Conservation (phyloP, 2,329 filamentous ascomycete genomes). For the Davidsoniella virescens region DNA sequence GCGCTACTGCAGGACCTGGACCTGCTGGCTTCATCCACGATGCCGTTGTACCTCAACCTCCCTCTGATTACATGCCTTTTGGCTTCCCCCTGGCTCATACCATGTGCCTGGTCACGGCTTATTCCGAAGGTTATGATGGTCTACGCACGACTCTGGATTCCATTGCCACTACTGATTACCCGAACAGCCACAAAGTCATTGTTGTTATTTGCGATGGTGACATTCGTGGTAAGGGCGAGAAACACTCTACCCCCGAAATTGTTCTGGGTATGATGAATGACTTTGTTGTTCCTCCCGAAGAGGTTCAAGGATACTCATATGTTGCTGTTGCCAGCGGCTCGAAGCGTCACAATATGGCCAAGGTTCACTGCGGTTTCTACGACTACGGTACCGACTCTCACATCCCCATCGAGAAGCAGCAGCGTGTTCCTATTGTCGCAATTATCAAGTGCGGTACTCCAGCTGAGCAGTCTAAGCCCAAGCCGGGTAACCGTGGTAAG, state of each 20-base stretch:
- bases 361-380: slow-evolving; percentile 95
- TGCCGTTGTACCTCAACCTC: slow-evolving; percentile 86
- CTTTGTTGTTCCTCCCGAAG: slow-evolving; percentile 58
- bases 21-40: slow-evolving; percentile 94
- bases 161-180: slow-evolving; percentile 93
- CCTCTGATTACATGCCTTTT: slow-evolving; percentile 93
- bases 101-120: slow-evolving; percentile 89
- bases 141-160: slow-evolving; percentile 90
- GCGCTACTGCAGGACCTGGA: slow-evolving; percentile 51
- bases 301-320: slow-evolving; percentile 85
- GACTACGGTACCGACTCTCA: slow-evolving; percentile 73
- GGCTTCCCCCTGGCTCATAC: slow-evolving; percentile 87
- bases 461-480: slow-evolving; percentile 62
- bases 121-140: slow-evolving; percentile 88
- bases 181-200: slow-evolving; percentile 96
- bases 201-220: slow-evolving; percentile 93
- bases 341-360: slow-evolving; percentile 99
- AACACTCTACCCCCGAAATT: slow-evolving; percentile 74
- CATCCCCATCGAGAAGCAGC: slow-evolving; percentile 74
- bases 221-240: slow-evolving; percentile 89
- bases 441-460: slow-evolving; percentile 92
- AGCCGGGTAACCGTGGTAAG: slow-evolving; percentile 95
- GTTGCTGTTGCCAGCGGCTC: slow-evolving; percentile 90
- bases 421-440: slow-evolving; percentile 94
- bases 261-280: slow-evolving; percentile 91